A percentile compares a stretch with the other conserved stretches of the same genome.
Conservation (phyloP, 1,139 yeast species). For the Debaryomyces singareniensis region DNA sequence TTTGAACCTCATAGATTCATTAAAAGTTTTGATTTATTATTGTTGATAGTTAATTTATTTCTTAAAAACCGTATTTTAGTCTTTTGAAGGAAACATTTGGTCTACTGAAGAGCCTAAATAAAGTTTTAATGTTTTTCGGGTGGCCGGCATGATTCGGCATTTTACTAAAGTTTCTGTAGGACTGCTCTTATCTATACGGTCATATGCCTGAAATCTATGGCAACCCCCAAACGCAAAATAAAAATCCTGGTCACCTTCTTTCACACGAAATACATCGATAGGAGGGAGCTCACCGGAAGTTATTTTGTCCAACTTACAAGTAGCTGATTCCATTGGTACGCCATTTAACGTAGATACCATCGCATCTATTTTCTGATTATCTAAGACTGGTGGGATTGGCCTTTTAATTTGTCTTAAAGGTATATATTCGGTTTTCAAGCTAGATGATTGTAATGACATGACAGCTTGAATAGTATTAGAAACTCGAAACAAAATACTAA, state of each 20-base stretch:
- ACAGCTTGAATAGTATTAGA: too few relatives aligned
- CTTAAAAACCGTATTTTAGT: conserved; percentile 4
- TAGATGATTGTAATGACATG: conserved; percentile 35
- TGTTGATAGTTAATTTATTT: conserved; percentile 1
- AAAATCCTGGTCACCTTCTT: conserved; percentile 52
- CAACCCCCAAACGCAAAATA: conserved; percentile 87
- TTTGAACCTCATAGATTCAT: background rate
- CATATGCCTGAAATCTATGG: conserved; percentile 77
- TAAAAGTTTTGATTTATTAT: background rate
- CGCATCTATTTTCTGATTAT: conserved; percentile 61
- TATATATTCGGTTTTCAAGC: conserved; percentile 44
- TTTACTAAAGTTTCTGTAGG: conserved; percentile 45
- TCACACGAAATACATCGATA: conserved; percentile 64
- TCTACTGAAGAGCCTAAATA: conserved; percentile 66
- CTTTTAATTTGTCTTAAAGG: conserved; percentile 63
- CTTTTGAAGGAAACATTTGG: conserved; percentile 34
- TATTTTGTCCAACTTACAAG: conserved; percentile 52
- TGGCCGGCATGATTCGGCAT: conserved; percentile 63
- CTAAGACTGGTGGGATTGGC: conserved; percentile 82
- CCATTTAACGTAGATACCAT: conserved; percentile 75
- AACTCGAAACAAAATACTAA: too few relatives aligned
- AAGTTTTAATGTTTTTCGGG: conserved; percentile 51
- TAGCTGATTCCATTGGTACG: conserved; percentile 54
- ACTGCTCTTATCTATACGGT: conserved; percentile 23
- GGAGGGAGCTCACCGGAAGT: conserved; percentile 68